These are phyloP conservation scores for Penicillium sp. DNA, from an alignment of 2,329 filamentous ascomycete genomes.

Conservation along the genomic window DNA sequence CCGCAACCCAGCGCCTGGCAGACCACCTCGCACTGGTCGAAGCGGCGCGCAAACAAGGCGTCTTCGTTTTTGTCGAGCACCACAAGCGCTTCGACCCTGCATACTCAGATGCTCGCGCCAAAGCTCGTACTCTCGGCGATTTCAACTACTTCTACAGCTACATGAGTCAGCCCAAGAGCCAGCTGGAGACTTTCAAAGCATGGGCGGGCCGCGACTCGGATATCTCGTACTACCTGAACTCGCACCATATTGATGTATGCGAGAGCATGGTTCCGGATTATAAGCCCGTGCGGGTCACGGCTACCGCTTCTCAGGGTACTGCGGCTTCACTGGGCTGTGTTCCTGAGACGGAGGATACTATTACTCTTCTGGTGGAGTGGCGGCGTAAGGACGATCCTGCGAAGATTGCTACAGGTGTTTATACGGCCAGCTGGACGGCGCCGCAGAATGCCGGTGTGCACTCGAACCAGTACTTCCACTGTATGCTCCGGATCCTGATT, in stretches of 20 bases:
- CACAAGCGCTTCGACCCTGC: conserved; percentile 95
- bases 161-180: conserved; percentile 89
- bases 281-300: conserved; percentile 72
- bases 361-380: conserved; percentile 88
- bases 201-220: conserved; percentile 92
- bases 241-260: conserved; percentile 88
- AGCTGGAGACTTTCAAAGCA: conserved; percentile 90
- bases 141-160: conserved; percentile 99
- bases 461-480: conserved; percentile 96
- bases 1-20: conserved; percentile 78
- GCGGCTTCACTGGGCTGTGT: conserved; percentile 77
- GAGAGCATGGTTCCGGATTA: conserved; percentile 88
- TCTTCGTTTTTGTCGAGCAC: conserved; percentile 92
- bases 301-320: conserved; percentile 76
- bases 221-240: conserved; percentile 95
- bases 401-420: conserved; percentile 80
- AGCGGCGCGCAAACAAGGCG: conserved; percentile 68
- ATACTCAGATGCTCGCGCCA: conserved; percentile 81
- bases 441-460: conserved; percentile 92
- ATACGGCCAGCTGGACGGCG: conserved; percentile 92
- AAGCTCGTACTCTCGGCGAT: conserved; percentile 74
- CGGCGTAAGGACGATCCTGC: conserved; percentile 65
- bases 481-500: conserved; percentile 26
- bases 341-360: conserved; percentile 84
- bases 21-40: conserved; percentile 76